Percentiles rank a stretch among this genome's conserved stretches.
phyloP scores from a whole-genome alignment of 2,329 filamentous ascomycete genomes.

The Trichoderma brevicompactum region DNA sequence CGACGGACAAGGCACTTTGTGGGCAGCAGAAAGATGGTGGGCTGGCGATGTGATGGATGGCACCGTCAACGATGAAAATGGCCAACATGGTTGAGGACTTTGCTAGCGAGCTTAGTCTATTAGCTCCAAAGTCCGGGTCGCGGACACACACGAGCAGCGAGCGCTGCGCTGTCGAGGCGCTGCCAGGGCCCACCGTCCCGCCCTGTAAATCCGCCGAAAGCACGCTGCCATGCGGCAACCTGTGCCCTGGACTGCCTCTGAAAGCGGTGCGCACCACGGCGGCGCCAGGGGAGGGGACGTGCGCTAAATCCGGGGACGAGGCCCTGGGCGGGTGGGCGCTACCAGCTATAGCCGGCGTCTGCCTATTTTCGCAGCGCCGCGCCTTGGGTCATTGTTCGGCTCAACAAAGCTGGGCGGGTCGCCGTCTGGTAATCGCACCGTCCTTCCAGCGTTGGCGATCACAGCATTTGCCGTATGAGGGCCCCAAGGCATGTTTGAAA shows the following conservation, averaged over 20 bases:
- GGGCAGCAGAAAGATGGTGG: constrained; percentile 24
- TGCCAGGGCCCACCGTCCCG: not conserved
- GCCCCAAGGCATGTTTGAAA: not conserved
- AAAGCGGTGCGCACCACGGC: not conserved
- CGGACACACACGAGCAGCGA: too few species aligned
- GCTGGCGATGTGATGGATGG: not conserved
- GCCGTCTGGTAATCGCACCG: too few species aligned
- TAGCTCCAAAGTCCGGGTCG: too few species aligned
- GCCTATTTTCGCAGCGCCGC: not conserved
- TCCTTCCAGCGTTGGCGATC: too few species aligned
- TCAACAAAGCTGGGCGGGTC: constrained; percentile 7
- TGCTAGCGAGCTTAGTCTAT: too few species aligned
- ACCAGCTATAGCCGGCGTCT: constrained; percentile 22
- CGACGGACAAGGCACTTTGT: not conserved
- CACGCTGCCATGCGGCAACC: not conserved
- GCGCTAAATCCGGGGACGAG: constrained; percentile 25
- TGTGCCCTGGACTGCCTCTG: constrained; percentile 1
- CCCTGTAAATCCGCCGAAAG: constrained; percentile 12
- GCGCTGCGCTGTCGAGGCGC: too few species aligned
- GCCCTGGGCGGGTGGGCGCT: constrained; percentile 1
- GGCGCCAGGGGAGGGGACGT: constrained; percentile 7
- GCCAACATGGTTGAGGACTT: not conserved
- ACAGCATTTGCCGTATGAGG: not conserved
- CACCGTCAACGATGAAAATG: not conserved
- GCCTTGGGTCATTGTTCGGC: constrained; percentile 16